Evolutionary conservation across 2,329 filamentous ascomycete genomes (phyloP), one percentile per base, ranked within the genome.

Genomic region (Venturia nashicola): DNA sequence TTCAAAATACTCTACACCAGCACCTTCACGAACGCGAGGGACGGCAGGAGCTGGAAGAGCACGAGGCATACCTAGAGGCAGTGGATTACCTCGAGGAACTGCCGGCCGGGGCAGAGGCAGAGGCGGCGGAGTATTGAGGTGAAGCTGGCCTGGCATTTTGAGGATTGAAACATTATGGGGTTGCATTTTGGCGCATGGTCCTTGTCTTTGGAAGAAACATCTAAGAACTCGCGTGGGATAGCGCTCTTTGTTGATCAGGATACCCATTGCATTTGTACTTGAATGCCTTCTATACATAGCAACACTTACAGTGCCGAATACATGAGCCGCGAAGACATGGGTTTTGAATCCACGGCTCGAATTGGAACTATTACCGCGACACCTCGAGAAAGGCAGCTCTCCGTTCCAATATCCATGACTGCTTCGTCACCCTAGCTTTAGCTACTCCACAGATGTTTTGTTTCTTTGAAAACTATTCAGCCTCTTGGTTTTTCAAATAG

Each of bases 1-100:
- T 5, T 74, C 71, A 65, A 79, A 74, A 65, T 77, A 75, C 65
- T 70, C 73, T 27, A 74, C 72, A 16, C 73, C 75, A 18, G 67
- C 71, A 32, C 57, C 66, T 16, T 65, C 64, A 14, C 63, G 20
- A 44, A 46, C 44, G 40, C 54, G 59, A 51, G 66, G 61, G n/a
- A 27, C 61, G 55, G n/a, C 48, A 23, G 51, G 54, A 34, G 20
- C 40, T 63, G 72, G 72, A 11, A 69, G 73, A 65, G 72, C 72
- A 18, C 71, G 72, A 5, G 65, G 65, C 9, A 74, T 74, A 65
- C 72, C 73, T n/a, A 67, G 72, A 32, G 72, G 70, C 12, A 70
- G 72, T 11, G 69, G 70, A 20, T 60, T 63, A 64, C 59, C 61
- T 54, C 63, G 48, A 62, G 65, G n/a, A 57, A 34, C 27, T 46